A percentile compares a stretch with the other conserved stretches of the same genome.
Evolutionary conservation across 2,329 filamentous ascomycete genomes (phyloP).

Genomic region (Talaromyces pinophilus): DNA sequence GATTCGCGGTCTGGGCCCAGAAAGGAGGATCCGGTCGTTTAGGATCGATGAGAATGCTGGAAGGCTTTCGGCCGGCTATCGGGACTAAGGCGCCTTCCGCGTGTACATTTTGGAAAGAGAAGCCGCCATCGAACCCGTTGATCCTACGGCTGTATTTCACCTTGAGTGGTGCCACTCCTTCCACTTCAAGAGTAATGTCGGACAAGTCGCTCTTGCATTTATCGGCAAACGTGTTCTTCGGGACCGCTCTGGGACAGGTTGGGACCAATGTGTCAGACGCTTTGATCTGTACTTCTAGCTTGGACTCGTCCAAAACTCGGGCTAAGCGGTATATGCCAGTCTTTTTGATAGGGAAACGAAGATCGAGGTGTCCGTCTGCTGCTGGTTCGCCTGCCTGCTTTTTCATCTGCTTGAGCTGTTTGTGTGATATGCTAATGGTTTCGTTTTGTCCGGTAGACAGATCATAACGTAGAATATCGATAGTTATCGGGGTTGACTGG

Average conservation of each 20-base stretch:
- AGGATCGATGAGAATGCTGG: slow-evolving; percentile 59
- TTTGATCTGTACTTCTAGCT: slow-evolving; percentile 81
- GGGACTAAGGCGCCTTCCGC: slow-evolving; percentile 83
- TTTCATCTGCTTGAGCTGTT: slow-evolving; percentile 73
- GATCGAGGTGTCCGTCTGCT: slow-evolving; percentile 61
- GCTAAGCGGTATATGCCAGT: slow-evolving; percentile 82
- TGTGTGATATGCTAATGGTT: slow-evolving; percentile 70
- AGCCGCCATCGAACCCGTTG: slow-evolving; percentile 78
- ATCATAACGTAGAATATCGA: slow-evolving; percentile 86
- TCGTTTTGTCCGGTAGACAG: slow-evolving; percentile 79
- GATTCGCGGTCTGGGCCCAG: slow-evolving; percentile 75
- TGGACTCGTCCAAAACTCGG: slow-evolving; percentile 88
- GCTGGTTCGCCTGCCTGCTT: slow-evolving; percentile 66
- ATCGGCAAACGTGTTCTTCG: slow-evolving; percentile 64
- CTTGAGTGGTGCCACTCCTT: slow-evolving; percentile 86
- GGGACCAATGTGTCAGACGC: slow-evolving; percentile 80
- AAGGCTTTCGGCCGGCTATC: slow-evolving; percentile 62
- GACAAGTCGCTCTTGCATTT: slow-evolving; percentile 88
- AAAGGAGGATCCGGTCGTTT: slow-evolving; percentile 56
- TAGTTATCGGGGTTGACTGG: slow-evolving; percentile 81
- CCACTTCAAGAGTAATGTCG: slow-evolving; percentile 76
- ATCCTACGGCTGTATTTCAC: slow-evolving; percentile 89
- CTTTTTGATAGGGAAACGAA: slow-evolving; percentile 77
- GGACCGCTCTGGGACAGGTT: slow-evolving; percentile 75
- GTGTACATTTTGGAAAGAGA: slow-evolving; percentile 90